Evolutionary conservation across 2,329 filamentous ascomycete species (phyloP), one percentile per base, ranked within the genome.

Genomic region (Neocucurbitaria cava): DNA sequence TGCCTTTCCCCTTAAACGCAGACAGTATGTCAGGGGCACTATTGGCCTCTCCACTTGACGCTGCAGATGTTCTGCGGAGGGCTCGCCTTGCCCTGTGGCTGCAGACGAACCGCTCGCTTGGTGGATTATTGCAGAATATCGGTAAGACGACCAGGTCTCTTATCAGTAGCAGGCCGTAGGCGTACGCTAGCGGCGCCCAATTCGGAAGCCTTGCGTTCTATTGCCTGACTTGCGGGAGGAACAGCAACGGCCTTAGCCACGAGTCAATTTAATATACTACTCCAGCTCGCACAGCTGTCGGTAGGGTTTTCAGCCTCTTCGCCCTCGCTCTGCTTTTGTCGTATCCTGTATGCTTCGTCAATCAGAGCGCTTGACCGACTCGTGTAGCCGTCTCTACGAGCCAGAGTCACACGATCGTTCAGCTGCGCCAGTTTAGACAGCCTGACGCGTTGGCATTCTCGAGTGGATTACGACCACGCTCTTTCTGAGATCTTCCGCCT

Each of bases 111-210:
- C 57, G 44, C 56, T 68, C 62, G 65, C 63, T 66, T 66, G 53
- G 46, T 54, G 52, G 52, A 58, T 59, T 50, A 64, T 54, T 56
- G 53, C 59, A 56, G 52, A 49, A 50, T 40, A 46, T 52, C 57
- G 49, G 59, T 59, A 57, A 43, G 49, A 30, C 42, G 46, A 54
- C 64, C 66, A 52, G 64, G 58, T 57, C 67, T 53, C 71, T 75
- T 75, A 75, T 74, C 71, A 65, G 64, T 45, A 56, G 61, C 53
- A 65, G 58, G 57, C 59, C 62, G 63, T 54, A 43, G 57, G 57
- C 58, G 61, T 62, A 57, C 52, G 58, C 60, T 64, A 64, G 42
- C 53, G 45, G 55, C 46, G 26, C 38, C 62, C 60, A 26, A 59
- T 67, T 60, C 41, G 44, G 61, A 61, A 45, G 21, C 36, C 58